Evolutionary conservation across 148 eudicot genomes (phyloP).

Genomic region (Rhododendron simsii): DNA sequence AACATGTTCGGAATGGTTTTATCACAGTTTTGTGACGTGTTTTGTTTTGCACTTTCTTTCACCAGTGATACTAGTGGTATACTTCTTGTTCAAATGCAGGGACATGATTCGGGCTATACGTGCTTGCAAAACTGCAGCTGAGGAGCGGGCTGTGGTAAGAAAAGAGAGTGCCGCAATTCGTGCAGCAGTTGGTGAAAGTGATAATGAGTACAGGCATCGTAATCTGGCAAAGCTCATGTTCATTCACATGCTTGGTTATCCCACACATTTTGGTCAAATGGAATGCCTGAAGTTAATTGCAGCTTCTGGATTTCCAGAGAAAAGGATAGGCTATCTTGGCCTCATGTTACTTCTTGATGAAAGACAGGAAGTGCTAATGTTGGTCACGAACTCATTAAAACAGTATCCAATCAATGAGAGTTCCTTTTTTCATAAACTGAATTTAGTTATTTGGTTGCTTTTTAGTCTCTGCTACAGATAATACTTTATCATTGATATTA

Average conservation of each 20-base stretch:
- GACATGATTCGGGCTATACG: constrained; percentile 98
- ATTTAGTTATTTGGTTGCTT: not conserved
- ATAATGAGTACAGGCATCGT: constrained; percentile 88
- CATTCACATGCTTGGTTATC: constrained; percentile 99
- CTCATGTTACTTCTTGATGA: constrained; percentile 99
- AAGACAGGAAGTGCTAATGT: constrained; percentile 98
- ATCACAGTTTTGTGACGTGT: not conserved
- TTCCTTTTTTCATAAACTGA: not conserved
- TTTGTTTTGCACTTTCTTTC: not conserved
- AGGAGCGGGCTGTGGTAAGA: constrained; percentile 96
- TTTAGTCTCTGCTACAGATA: not conserved
- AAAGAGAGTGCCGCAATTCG: constrained; percentile 99
- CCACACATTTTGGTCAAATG: constrained; percentile 99
- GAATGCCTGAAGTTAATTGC: constrained; percentile 97
- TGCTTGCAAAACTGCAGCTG: constrained; percentile 98
- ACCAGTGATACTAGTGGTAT: not conserved
- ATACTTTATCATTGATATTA: not conserved
- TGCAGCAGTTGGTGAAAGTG: constrained; percentile 88
- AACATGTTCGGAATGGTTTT: not conserved
- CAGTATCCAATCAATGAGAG: constrained; percentile 66
- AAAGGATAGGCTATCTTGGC: constrained; percentile 95
- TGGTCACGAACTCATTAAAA: constrained; percentile 95
- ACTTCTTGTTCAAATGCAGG: constrained; percentile 45
- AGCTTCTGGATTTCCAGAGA: constrained; percentile 93
- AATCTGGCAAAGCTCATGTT: constrained; percentile 99